Conservation (phyloP, 768 basidiomycete species). For the Tricholoma matsutake region DNA sequence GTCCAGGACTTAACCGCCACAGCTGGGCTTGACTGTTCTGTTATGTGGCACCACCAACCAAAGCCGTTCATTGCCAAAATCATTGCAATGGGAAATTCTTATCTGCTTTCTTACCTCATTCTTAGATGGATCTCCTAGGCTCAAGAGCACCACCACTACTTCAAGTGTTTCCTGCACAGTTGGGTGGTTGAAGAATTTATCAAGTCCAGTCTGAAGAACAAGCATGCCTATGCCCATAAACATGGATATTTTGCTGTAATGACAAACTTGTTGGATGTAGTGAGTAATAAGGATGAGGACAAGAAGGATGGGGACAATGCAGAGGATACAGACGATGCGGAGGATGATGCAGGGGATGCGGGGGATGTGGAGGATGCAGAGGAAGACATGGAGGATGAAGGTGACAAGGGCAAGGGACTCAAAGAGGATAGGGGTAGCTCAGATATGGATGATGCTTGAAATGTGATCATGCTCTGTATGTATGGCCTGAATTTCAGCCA, state of each 20-base stretch:
- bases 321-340: background rate
- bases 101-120: background rate
- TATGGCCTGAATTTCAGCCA: background rate
- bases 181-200: background rate
- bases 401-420: background rate
- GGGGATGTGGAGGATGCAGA: background rate
- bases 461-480: background rate
- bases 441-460: background rate
- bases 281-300: background rate
- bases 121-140: background rate
- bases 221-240: background rate
- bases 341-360: background rate
- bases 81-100: slow-evolving; percentile 1
- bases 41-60: background rate
- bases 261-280: background rate
- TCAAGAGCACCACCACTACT: background rate
- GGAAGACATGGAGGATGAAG: background rate
- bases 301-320: background rate
- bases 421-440: too few relatives aligned
- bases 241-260: background rate
- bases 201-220: slow-evolving; percentile 1
- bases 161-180: background rate
- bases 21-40: background rate
- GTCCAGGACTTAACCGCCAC: background rate
- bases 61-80: background rate